Conservation (phyloP, 495 filamentous ascomycete genomes). For the Trichoderma orchidacearum region DNA sequence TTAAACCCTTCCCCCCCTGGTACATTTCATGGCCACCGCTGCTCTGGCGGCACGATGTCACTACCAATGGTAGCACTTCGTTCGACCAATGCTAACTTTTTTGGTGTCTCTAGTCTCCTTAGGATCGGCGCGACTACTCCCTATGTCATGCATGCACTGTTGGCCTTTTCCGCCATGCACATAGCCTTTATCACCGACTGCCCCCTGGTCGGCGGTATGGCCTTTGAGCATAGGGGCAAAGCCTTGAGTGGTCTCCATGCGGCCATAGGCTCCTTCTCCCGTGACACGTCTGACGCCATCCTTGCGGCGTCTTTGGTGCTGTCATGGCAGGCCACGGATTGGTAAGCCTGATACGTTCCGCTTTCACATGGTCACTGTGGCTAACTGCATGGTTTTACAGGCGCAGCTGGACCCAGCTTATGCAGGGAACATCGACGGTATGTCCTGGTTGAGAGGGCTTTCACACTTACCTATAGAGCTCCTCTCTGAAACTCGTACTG, state of each 20-base stretch:
- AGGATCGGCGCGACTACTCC: conserved; percentile 63
- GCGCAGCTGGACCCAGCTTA: conserved; percentile 80
- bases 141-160: conserved; percentile 86
- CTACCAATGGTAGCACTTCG: not conserved
- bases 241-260: conserved; percentile 81
- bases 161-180: conserved; percentile 84
- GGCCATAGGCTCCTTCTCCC: conserved; percentile 74
- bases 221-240: conserved; percentile 70
- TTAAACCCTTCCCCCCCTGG: not conserved
- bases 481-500: conserved; percentile 9
- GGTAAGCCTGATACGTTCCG: conserved; percentile 48
- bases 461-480: not conserved
- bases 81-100: conserved; percentile 13
- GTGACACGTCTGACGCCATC: conserved; percentile 78
- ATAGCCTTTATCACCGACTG: conserved; percentile 77
- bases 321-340: conserved; percentile 94
- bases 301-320: conserved; percentile 84
- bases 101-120: conserved; percentile 53
- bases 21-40: conserved; percentile 2
- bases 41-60: not conserved
- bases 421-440: conserved; percentile 83
- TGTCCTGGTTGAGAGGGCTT: conserved; percentile 11
- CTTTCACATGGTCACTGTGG: conserved; percentile 19
- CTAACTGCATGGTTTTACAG: conserved; percentile 31
- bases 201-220: conserved; percentile 68